Evolutionary conservation across 306 rosid species (phyloP).

Genomic region (Pachyrhizus erosus): DNA sequence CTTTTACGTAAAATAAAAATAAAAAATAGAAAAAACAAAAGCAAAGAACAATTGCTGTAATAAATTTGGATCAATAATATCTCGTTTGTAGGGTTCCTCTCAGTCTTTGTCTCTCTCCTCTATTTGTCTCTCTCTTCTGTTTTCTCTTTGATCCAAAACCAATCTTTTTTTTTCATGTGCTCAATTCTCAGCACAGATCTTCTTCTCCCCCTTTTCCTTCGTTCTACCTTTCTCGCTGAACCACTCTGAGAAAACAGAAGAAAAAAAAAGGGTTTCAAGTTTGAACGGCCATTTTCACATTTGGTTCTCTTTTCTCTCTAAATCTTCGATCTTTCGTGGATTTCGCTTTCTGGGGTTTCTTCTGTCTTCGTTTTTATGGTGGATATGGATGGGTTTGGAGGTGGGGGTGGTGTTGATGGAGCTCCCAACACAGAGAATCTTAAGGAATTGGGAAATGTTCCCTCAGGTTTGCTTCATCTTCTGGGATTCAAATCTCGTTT

Average conservation of each 20-base stretch:
- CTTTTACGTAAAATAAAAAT: not conserved
- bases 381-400: slow-evolving; percentile 82
- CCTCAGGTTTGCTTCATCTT: slow-evolving; percentile 66
- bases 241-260: slow-evolving; percentile 35
- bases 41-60: slow-evolving; percentile 5
- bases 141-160: slow-evolving; percentile 50
- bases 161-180: slow-evolving; percentile 40
- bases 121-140: slow-evolving; percentile 28
- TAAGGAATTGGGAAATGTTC: slow-evolving; percentile 60
- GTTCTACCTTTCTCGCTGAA: slow-evolving; percentile 41
- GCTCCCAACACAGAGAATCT: slow-evolving; percentile 66
- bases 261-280: slow-evolving; percentile 36
- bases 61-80: slow-evolving; percentile 52
- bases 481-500: not conserved
- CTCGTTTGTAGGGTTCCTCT: slow-evolving; percentile 69
- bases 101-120: slow-evolving; percentile 29
- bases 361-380: slow-evolving; percentile 45
- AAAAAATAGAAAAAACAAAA: slow-evolving; percentile 4
- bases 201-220: slow-evolving; percentile 34
- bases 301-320: slow-evolving; percentile 38
- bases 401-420: slow-evolving; percentile 66
- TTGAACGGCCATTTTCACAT: slow-evolving; percentile 29
- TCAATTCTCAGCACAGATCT: slow-evolving; percentile 56
- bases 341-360: slow-evolving; percentile 39
- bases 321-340: slow-evolving; percentile 37